phyloP scores from a whole-genome alignment of 345 rosid species.

The Corchorus capsularis region DNA sequence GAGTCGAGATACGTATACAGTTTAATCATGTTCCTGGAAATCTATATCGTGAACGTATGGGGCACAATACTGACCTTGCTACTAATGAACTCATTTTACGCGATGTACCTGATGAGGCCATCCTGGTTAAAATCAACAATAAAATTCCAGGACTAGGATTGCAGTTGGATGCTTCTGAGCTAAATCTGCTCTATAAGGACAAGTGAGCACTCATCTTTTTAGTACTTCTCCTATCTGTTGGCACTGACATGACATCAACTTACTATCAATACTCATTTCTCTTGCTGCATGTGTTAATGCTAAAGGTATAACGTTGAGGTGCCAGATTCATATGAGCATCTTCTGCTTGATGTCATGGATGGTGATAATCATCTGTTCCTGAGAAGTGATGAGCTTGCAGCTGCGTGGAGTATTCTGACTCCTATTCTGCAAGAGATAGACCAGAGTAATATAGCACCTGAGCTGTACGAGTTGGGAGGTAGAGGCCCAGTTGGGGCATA shows the following conservation, averaged over 20 bases:
- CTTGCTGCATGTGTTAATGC: slow-evolving; percentile 9
- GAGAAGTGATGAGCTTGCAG: slow-evolving; percentile 85
- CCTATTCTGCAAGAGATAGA: slow-evolving; percentile 61
- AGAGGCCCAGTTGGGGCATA: slow-evolving; percentile 73
- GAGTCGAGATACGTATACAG: slow-evolving; percentile 73
- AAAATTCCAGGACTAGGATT: slow-evolving; percentile 74
- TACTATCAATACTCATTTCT: not conserved
- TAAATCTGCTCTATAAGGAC: slow-evolving; percentile 75
- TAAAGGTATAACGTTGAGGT: slow-evolving; percentile 56
- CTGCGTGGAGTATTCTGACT: slow-evolving; percentile 65
- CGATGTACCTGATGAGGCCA: slow-evolving; percentile 71
- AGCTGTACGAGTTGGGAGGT: slow-evolving; percentile 72
- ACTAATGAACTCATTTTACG: slow-evolving; percentile 69
- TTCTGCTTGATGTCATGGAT: slow-evolving; percentile 77
- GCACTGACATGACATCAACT: not conserved
- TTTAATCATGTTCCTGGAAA: slow-evolving; percentile 72
- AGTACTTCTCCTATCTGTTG: not conserved
- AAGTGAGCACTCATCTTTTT: slow-evolving; percentile 34
- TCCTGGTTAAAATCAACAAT: slow-evolving; percentile 68
- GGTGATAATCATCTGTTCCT: slow-evolving; percentile 81
- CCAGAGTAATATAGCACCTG: slow-evolving; percentile 51
- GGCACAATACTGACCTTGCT: slow-evolving; percentile 49
- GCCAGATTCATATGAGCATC: slow-evolving; percentile 82
- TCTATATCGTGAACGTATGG: slow-evolving; percentile 57
- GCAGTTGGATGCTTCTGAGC: slow-evolving; percentile 78